These are phyloP conservation scores for Stereum hirsutum DNA, from an alignment of 1,284 basidiomycete species.

Conservation along the genomic window DNA sequence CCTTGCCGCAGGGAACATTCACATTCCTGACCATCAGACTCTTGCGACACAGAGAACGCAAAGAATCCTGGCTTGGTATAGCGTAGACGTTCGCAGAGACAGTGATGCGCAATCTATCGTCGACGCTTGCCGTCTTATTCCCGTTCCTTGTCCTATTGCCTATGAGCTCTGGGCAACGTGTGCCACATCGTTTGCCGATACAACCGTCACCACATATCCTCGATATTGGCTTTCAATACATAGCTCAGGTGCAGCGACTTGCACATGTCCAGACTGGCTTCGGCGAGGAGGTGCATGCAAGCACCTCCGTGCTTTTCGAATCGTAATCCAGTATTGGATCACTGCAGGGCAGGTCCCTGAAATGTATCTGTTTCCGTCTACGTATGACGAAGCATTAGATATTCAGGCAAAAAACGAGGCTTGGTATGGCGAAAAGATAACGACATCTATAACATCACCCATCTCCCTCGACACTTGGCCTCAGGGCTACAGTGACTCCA, in stretches of 20 bases:
- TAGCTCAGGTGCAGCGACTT: constrained; percentile 7
- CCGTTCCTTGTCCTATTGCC: not conserved
- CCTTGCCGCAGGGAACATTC: not conserved
- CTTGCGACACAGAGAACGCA: too few species aligned
- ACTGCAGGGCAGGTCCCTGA: not conserved
- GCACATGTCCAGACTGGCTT: constrained; percentile 19
- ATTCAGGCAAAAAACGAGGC: not conserved
- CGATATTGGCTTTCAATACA: constrained; percentile 9
- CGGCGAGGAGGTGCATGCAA: constrained; percentile 21
- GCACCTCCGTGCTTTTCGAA: constrained; percentile 16
- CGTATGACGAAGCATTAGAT: not conserved
- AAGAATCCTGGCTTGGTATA: constrained; percentile 5
- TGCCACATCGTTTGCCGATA: not conserved
- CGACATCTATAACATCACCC: not conserved
- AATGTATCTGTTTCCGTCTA: not conserved
- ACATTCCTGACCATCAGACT: too few species aligned
- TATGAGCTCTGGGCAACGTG: constrained; percentile 5
- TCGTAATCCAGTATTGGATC: constrained; percentile 1
- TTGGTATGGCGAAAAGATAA: not conserved
- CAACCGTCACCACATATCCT: not conserved
- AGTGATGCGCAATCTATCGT: not conserved
- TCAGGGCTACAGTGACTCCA: not conserved
- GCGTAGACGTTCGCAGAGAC: constrained; percentile 3
- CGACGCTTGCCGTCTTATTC: not conserved
- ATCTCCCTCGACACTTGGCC: not conserved